Evolutionary conservation across 2,329 filamentous ascomycete species (phyloP).

Genomic region (Dryadomyces sulphureus): DNA sequence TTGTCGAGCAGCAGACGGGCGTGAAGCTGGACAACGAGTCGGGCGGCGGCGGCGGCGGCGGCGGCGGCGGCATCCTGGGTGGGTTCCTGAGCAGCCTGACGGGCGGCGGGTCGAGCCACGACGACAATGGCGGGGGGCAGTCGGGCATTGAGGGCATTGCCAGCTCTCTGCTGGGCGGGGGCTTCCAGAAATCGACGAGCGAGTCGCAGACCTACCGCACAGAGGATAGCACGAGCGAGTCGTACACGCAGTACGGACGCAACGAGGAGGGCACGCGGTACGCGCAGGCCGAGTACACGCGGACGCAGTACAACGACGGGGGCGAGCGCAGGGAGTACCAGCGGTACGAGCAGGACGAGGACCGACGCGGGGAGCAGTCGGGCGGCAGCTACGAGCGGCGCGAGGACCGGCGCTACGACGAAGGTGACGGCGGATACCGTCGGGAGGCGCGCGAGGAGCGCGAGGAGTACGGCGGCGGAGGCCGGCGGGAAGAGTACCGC

Average conservation of each 20-base stretch:
- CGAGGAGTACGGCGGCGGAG: background rate
- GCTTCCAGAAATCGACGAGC: conserved; percentile 27
- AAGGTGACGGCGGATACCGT: conserved; percentile 19
- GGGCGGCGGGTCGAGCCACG: no score
- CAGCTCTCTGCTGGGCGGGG: conserved; percentile 41
- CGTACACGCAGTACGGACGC: conserved; percentile 45
- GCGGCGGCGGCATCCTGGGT: conserved; percentile 5
- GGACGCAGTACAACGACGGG: conserved; percentile 43
- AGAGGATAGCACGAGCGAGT: conserved; percentile 49
- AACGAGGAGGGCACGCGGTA: conserved; percentile 34
- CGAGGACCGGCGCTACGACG: conserved; percentile 22
- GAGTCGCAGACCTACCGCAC: conserved; percentile 32
- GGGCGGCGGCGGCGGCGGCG: conserved; percentile 10
- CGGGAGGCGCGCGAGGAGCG: conserved; percentile 9
- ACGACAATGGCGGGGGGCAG: conserved; percentile 46
- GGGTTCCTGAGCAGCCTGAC: conserved; percentile 1
- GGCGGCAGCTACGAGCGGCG: conserved; percentile 40
- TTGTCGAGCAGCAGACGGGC: conserved; percentile 32
- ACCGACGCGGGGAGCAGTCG: conserved; percentile 21
- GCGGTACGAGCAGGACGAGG: conserved; percentile 39
- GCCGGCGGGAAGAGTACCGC: background rate
- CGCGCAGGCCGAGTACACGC: conserved; percentile 43
- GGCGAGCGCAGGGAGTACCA: conserved; percentile 44
- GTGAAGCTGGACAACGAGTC: conserved; percentile 20
- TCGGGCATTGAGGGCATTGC: conserved; percentile 60